These are phyloP conservation scores for Colletotrichum lini DNA, from an alignment of 2,329 filamentous ascomycete genomes.

Conservation along the genomic window DNA sequence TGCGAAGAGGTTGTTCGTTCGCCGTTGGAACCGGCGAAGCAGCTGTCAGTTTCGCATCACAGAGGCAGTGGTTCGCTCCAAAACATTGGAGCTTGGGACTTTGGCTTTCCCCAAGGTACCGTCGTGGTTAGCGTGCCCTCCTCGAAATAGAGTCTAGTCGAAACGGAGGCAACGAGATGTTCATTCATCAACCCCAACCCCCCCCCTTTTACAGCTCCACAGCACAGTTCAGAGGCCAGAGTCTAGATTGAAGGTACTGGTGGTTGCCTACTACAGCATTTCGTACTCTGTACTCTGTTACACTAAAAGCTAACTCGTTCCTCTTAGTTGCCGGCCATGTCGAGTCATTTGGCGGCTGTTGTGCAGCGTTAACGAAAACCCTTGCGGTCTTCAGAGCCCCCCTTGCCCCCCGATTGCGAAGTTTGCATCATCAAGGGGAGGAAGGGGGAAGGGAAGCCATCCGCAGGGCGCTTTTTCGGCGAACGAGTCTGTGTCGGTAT, in stretches of 20 bases:
- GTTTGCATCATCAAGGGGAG: conserved; percentile 12
- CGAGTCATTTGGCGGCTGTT: conserved; percentile 20
- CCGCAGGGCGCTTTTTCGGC: conserved; percentile 23
- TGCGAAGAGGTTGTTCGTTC: background rate
- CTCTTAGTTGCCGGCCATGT: background rate
- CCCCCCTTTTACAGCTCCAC: background rate
- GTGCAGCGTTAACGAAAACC: conserved; percentile 9
- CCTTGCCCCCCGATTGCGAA: background rate
- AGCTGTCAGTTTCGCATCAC: conserved; percentile 36
- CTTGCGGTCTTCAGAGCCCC: background rate
- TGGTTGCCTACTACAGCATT: conserved; percentile 19
- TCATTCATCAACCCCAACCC: background rate
- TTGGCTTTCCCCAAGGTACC: conserved; percentile 17
- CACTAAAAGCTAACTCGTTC: background rate
- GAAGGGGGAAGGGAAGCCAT: background rate
- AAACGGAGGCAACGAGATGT: conserved; percentile 32
- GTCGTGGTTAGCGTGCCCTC: conserved; percentile 12
- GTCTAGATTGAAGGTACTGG: background rate
- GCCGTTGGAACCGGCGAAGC: conserved; percentile 17
- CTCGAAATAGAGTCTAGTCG: conserved; percentile 29
- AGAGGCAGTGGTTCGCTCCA: conserved; percentile 16
- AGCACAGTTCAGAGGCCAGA: no score
- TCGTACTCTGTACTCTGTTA: no score
- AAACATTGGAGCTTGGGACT: no score
- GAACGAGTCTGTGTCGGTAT: conserved; percentile 12